Base-by-base conservation (phyloP, 805 yeast species). In the Kuraishia ogatae region DNA sequence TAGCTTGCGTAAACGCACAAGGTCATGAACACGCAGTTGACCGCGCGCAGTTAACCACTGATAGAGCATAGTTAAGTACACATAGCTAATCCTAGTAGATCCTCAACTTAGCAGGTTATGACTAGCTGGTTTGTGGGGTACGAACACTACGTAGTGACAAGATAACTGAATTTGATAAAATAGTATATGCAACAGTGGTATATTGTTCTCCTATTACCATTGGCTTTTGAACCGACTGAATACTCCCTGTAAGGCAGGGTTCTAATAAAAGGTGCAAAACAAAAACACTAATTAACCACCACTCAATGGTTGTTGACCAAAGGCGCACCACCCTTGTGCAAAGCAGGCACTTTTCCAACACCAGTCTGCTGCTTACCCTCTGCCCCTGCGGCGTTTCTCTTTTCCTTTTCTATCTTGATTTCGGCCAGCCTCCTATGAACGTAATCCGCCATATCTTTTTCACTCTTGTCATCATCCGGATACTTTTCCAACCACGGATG, bases 401-500 rank as follows among this genome's bases (percentile, higher is more conserved):
- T 66, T 26, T 61, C 62, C 48, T 68, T 53, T 22, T 60, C 61
- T 48, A 61, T 55, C 39, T 61, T 59, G 39, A 68, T 62, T 55
- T 66, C 68, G 43, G 65, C 66, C 11, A 74, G 54, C 54, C 75
- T 70, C 28, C 62, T 57, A 11, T 68, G 62, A 43, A 80, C 74
- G 39, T 76, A 61, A 22, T 58, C 52, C 17, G 66, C 61, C 65
- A 72, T 58, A 24, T 58, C 52, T 17, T 52, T 50, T 54, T 68
- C 66, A 43, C 70, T 64, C 28, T 61, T 59, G 15, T 55, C 56
- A 39, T 70, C 75, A 48, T 75, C 73, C 53, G 77, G 66, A 61
- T 78, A 77, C 59, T 75, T 77, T 28, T 73, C 66, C 57, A 94
- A 72, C 98, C 99, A 94, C 2, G 94, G 94, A 66, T 89, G 96